These are phyloP conservation scores for Diphasiastrum complanatum DNA, from an alignment of 83 land plant genomes.

Conservation along the genomic window DNA sequence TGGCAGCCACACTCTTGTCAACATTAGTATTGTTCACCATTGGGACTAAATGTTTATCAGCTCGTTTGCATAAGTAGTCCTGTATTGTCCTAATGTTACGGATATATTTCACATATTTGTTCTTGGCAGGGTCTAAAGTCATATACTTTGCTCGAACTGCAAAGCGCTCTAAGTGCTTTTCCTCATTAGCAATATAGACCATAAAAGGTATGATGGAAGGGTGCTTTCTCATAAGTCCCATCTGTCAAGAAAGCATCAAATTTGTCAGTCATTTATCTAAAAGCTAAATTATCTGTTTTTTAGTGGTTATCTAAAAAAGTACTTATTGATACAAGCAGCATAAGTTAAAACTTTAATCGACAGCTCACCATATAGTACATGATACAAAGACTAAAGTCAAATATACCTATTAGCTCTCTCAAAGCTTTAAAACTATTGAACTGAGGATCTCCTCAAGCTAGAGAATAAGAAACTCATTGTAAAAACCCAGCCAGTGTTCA, in stretches of 20 bases:
- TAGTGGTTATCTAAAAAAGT: too few species aligned
- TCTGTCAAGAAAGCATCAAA: slow-evolving; percentile 54
- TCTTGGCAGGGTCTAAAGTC: slow-evolving; percentile 94
- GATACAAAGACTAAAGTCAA: too few species aligned
- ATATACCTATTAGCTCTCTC: too few species aligned
- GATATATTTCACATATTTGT: slow-evolving; percentile 97
- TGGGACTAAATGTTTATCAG: slow-evolving; percentile 81
- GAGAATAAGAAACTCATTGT: too few species aligned
- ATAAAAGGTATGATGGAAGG: slow-evolving; percentile 97
- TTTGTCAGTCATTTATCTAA: too few species aligned
- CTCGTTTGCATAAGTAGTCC: slow-evolving; percentile 77
- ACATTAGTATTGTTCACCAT: slow-evolving; percentile 97
- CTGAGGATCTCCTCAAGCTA: too few species aligned
- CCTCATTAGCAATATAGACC: slow-evolving; percentile 91
- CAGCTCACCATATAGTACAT: too few species aligned
- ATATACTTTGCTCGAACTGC: slow-evolving; percentile 98
- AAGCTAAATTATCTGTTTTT: too few species aligned
- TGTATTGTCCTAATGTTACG: slow-evolving; percentile 90
- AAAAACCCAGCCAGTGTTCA: too few species aligned
- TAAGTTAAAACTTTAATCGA: too few species aligned
- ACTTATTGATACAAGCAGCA: too few species aligned
- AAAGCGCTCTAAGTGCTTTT: slow-evolving; percentile 91
- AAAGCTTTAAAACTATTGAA: too few species aligned
- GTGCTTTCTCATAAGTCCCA: slow-evolving; percentile 99
- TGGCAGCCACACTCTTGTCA: slow-evolving; percentile 89